A percentile compares a stretch with the other conserved stretches of the same genome.
These are phyloP conservation scores for Coemansia sp. DNA, from an alignment of 371 early-diverging fungal genomes.

Conservation along the genomic window DNA sequence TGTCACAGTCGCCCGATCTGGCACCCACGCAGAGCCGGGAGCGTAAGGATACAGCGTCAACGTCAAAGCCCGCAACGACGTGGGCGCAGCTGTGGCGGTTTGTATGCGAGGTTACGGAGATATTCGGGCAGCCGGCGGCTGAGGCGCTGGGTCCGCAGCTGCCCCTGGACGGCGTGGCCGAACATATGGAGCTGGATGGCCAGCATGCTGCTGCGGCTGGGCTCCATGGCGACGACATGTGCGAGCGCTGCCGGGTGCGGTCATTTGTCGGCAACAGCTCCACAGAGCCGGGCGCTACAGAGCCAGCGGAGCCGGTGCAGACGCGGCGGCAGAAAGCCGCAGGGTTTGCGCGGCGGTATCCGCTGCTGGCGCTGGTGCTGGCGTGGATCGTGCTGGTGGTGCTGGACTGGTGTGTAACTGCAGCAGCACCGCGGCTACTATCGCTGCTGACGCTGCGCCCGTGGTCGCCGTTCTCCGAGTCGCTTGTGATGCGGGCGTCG, in stretches of 20 bases:
- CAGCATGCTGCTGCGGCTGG: not conserved
- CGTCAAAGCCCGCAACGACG: slow-evolving; percentile 2
- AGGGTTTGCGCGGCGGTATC: slow-evolving; percentile 21
- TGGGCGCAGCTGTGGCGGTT: slow-evolving; percentile 37
- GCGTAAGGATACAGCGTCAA: too few relatives aligned
- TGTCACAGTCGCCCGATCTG: slow-evolving; percentile 47
- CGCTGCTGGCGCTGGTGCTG: slow-evolving; percentile 19
- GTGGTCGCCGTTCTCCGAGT: slow-evolving; percentile 23
- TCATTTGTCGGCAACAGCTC: not conserved
- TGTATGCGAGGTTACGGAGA: slow-evolving; percentile 34
- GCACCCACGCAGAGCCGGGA: too few relatives aligned
- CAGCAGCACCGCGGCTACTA: slow-evolving; percentile 19
- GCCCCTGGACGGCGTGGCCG: not conserved
- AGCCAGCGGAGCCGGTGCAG: not conserved
- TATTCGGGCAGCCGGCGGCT: slow-evolving; percentile 19
- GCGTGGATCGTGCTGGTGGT: slow-evolving; percentile 28
- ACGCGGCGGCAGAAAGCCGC: not conserved
- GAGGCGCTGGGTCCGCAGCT: not conserved
- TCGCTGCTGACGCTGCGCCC: slow-evolving; percentile 18
- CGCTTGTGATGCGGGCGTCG: slow-evolving; percentile 20
- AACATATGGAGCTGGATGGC: not conserved
- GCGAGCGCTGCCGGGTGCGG: not conserved
- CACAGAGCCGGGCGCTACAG: not conserved
- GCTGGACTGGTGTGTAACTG: slow-evolving; percentile 36
- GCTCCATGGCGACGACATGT: not conserved